Percentiles rank a stretch among this genome's conserved stretches.
These are phyloP conservation scores for Plantago elongata DNA, from an alignment of 257 asterid genomes.

Conservation along the genomic window DNA sequence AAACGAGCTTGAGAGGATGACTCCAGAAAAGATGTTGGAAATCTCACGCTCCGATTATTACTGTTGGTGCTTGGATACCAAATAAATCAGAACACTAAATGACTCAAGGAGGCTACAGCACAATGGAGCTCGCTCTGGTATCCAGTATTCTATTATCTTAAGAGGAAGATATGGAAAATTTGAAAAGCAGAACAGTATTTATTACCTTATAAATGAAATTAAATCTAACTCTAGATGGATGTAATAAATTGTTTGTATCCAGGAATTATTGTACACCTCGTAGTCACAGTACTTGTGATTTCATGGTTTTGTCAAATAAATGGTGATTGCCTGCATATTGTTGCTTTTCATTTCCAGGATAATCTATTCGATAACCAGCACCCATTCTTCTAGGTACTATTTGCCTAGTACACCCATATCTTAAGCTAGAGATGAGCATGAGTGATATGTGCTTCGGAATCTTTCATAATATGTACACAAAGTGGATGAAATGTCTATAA, in stretches of 20 bases:
- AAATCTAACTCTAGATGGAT: neutral
- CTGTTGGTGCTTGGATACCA: constrained; percentile 84
- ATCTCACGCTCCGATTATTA: constrained; percentile 77
- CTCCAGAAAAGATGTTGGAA: constrained; percentile 62
- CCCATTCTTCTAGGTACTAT: neutral
- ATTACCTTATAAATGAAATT: neutral
- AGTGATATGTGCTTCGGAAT: too few species aligned
- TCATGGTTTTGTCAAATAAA: neutral
- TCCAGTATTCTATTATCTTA: neutral
- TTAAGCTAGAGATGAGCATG: too few species aligned
- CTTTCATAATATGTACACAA: too few species aligned
- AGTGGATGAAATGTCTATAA: too few species aligned
- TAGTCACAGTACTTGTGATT: too few species aligned
- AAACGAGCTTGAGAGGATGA: constrained; percentile 79
- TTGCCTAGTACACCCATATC: too few species aligned
- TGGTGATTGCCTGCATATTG: neutral
- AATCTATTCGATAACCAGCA: neutral
- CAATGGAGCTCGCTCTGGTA: neutral
- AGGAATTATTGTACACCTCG: too few species aligned
- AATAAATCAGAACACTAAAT: constrained; percentile 15
- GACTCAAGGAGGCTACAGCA: constrained; percentile 11
- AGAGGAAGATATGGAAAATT: neutral
- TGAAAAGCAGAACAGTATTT: neutral
- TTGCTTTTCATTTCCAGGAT: neutral
- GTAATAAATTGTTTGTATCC: neutral